Base-by-base conservation (phyloP, 345 rosid species). In the Streptanthus diversifolius region DNA sequence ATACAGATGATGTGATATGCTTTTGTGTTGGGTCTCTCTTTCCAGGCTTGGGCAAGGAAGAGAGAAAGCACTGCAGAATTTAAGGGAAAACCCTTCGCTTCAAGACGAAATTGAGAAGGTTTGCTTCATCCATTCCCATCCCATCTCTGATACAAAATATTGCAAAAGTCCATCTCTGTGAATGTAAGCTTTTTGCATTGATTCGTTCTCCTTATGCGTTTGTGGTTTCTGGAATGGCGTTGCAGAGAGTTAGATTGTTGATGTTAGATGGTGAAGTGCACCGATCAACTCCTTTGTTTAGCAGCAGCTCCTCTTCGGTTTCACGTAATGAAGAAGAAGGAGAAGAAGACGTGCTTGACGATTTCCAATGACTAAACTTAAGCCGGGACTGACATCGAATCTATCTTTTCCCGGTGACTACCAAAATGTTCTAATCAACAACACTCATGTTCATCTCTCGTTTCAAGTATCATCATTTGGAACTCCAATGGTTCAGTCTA, bases 41-140 rank as follows among this genome's bases (percentile, higher is more conserved):
- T 18, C 49, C 72, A 93, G 98, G 85, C 82, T 91, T 68, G 97
- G 98, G 43, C 98, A 93, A 83, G 97, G 97, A 74, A 88, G 97
- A 75, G 98, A 91, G 24, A 91, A 64, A 79, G 95, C 98, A 63
- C 69, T 93, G 63, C 98, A 93, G 21, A 86, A 86, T 73, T 81
- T 91, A 82, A 83, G 83, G 66, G 97, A 93, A 67, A 84, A 85
- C 70, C 92, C 90, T 61, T 43, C 68, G 76, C 81, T 85, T 43
- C 82, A 67, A 2, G 91, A 81, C 14, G 93, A 91, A 77, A 84
- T 93, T 49, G 97, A 91, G 77, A 93, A 89, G 97, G 98, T 93
- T 74, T 39, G 9, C 13, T 51, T 75, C 48, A 36, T 57, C 15
- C 1, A 27, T 18, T 47, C 63, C 24, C 30, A 47, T n/a, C 35